phyloP scores from a whole-genome alignment of 2,329 filamentous ascomycete species.

The Fusarium armeniacum region DNA sequence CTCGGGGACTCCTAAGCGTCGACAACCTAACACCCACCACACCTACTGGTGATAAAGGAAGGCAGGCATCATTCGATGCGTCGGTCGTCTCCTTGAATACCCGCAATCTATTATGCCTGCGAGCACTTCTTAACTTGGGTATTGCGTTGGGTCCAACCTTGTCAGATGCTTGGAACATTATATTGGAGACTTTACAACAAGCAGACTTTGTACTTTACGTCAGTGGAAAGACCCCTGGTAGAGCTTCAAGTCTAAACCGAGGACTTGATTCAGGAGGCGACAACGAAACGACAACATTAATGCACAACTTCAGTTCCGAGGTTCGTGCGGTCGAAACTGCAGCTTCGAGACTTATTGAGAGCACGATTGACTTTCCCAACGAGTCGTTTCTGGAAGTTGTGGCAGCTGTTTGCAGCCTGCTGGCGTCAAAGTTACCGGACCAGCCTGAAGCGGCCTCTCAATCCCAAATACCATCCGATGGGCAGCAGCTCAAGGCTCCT shows the following conservation, averaged over 20 bases:
- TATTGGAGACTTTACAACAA: slow-evolving; percentile 92
- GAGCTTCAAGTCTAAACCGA: slow-evolving; percentile 63
- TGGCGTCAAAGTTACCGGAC: slow-evolving; percentile 61
- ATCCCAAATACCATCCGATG: slow-evolving; percentile 41
- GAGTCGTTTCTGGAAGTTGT: slow-evolving; percentile 84
- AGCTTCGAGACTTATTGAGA: slow-evolving; percentile 88
- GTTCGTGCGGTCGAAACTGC: slow-evolving; percentile 91
- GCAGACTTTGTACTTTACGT: slow-evolving; percentile 88
- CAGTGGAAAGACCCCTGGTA: slow-evolving; percentile 68
- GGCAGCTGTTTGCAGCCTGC: slow-evolving; percentile 78
- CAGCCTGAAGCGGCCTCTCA: slow-evolving; percentile 36
- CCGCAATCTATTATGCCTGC: slow-evolving; percentile 88
- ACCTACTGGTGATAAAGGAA: slow-evolving; percentile 68
- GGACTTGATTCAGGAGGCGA: slow-evolving; percentile 64
- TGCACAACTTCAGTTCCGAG: slow-evolving; percentile 81
- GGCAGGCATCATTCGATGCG: slow-evolving; percentile 71
- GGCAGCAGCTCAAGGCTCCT: slow-evolving; percentile 55
- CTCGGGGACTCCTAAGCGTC: slow-evolving; percentile 79
- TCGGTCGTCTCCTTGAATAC: slow-evolving; percentile 76
- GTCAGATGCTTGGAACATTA: slow-evolving; percentile 86
- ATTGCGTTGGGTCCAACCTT: slow-evolving; percentile 94
- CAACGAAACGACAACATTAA: slow-evolving; percentile 64
- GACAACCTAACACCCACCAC: slow-evolving; percentile 75
- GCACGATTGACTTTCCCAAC: slow-evolving; percentile 91
- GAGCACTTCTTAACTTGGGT: slow-evolving; percentile 93